Evolutionary conservation across 2,329 filamentous ascomycete species (phyloP).

Genomic region (Mariannaea sp.): DNA sequence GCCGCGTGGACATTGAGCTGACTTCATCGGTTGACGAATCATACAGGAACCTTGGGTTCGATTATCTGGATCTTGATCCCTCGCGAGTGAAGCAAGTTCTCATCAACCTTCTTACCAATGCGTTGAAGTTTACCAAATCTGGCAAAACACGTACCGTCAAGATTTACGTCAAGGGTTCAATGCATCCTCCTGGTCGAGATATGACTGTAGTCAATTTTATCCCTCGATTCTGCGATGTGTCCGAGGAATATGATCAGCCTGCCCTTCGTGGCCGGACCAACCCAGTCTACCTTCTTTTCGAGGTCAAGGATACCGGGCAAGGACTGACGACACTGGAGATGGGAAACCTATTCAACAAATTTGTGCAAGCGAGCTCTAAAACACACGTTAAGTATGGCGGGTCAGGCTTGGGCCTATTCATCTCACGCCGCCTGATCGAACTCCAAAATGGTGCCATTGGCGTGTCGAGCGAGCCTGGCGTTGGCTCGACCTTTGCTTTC

Average conservation of each 20-base stretch:
- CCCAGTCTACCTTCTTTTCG: slow-evolving; percentile 69
- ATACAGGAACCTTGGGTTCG: slow-evolving; percentile 60
- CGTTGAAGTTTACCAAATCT: slow-evolving; percentile 78
- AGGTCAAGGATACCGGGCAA: slow-evolving; percentile 77
- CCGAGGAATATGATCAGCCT: slow-evolving; percentile 45
- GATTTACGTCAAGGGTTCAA: slow-evolving; percentile 53
- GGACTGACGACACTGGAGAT: slow-evolving; percentile 74
- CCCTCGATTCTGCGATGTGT: slow-evolving; percentile 56
- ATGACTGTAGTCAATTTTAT: slow-evolving; percentile 64
- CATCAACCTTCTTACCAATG: slow-evolving; percentile 81
- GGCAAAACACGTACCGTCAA: slow-evolving; percentile 61
- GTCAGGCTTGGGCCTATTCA: slow-evolving; percentile 78
- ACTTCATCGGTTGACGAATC: slow-evolving; percentile 67
- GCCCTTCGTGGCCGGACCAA: slow-evolving; percentile 44
- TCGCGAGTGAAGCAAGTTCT: slow-evolving; percentile 77
- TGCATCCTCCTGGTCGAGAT: slow-evolving; percentile 45
- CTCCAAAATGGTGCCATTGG: slow-evolving; percentile 81
- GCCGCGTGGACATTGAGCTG: slow-evolving; percentile 70
- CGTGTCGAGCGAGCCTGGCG: slow-evolving; percentile 68
- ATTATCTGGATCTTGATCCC: slow-evolving; percentile 73
- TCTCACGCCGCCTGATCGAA: slow-evolving; percentile 78
- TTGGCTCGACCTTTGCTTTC: slow-evolving; percentile 77
- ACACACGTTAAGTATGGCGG: slow-evolving; percentile 82
- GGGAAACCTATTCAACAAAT: slow-evolving; percentile 76
- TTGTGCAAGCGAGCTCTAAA: slow-evolving; percentile 75